Evolutionary conservation across 2,329 filamentous ascomycete species (phyloP).

Genomic region (Colletotrichum viniferum): DNA sequence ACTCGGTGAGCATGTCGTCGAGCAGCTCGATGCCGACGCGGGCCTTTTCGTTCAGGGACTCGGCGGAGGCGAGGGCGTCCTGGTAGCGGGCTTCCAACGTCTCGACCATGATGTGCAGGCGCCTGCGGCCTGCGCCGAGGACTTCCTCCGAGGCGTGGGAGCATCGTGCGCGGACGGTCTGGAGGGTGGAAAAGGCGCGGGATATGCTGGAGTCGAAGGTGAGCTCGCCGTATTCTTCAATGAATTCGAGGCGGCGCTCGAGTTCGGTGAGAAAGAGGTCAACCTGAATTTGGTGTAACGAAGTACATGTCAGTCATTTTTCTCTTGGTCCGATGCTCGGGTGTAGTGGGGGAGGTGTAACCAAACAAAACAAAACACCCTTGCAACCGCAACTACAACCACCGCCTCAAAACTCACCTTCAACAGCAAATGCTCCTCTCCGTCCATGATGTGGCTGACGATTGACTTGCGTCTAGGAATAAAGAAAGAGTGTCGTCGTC

Average conservation of each 20-base stretch:
- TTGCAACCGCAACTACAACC: neutral
- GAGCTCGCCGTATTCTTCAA: conserved; percentile 86
- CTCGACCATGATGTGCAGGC: conserved; percentile 89
- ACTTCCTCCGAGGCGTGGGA: conserved; percentile 89
- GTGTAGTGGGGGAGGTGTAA: neutral
- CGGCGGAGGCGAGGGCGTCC: conserved; percentile 81
- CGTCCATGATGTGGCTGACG: conserved; percentile 65
- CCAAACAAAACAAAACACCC: neutral
- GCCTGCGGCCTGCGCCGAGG: conserved; percentile 82
- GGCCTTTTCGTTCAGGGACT: conserved; percentile 90
- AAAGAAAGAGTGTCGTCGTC: conserved; percentile 63
- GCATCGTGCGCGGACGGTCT: conserved; percentile 86
- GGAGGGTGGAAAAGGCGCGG: conserved; percentile 83
- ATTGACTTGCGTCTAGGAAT: conserved; percentile 62
- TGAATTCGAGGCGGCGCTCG: conserved; percentile 82
- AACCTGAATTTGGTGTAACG: conserved; percentile 50
- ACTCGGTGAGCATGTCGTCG: conserved; percentile 82
- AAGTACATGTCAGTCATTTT: neutral
- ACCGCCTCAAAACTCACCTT: conserved; percentile 43
- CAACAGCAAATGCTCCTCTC: conserved; percentile 64
- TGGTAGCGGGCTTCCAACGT: conserved; percentile 89
- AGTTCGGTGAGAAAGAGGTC: conserved; percentile 86
- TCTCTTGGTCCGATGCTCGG: neutral
- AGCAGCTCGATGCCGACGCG: conserved; percentile 85
- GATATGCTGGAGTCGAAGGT: conserved; percentile 84